These are phyloP conservation scores for Flaveria ramosissima DNA, from an alignment of 129 eudicot genomes.

Conservation along the genomic window DNA sequence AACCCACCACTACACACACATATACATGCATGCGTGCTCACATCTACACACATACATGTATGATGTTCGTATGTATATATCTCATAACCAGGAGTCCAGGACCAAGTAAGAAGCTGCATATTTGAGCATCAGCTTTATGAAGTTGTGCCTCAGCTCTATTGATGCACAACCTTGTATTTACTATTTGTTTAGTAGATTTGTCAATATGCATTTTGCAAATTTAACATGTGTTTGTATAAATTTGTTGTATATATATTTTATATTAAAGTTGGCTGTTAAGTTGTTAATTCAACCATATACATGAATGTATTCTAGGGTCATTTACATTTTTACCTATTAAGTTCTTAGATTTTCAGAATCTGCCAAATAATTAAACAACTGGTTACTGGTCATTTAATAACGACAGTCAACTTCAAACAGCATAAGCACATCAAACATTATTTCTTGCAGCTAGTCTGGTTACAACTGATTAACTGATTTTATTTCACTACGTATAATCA, in stretches of 20 bases:
- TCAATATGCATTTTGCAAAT: not conserved
- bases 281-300: not conserved
- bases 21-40: not conserved
- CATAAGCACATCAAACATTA: constrained; percentile 2
- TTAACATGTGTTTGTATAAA: not conserved
- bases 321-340: not conserved
- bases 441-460: constrained; percentile 1
- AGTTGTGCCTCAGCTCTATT: not conserved
- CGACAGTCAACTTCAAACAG: not conserved
- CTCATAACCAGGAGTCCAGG: not conserved
- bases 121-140: not conserved
- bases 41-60: not conserved
- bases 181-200: not conserved
- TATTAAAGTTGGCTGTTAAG: not conserved
- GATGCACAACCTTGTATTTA: not conserved
- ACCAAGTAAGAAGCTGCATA: constrained; percentile 1
- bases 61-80: not conserved
- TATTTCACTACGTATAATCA: not conserved
- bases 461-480: not conserved
- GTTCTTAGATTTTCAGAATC: not conserved
- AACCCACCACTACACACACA: not conserved
- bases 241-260: not conserved
- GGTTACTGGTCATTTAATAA: not conserved
- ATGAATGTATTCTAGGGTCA: not conserved
- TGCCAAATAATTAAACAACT: not conserved